Base-by-base conservation (phyloP, 225 moss, liverwort and hornwort genomes). In the Neckera pumila region DNA sequence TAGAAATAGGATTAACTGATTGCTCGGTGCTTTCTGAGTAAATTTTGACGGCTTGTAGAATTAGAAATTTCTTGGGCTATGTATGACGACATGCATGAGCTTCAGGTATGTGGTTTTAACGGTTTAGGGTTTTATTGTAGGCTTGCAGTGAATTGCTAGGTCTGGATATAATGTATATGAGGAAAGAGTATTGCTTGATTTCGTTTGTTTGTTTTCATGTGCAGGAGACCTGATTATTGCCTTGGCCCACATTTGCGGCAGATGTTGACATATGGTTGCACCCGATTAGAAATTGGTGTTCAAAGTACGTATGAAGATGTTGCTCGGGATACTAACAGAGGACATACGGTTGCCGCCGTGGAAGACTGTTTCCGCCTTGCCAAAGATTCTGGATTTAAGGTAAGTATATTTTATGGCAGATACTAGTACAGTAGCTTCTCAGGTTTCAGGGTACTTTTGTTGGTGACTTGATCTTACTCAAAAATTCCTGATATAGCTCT, bases 261-360 rank as follows among this genome's bases (percentile, higher is more conserved):
- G 90, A 99, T 99, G 99, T 89, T 99, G 88, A 88, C 95, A 12
- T 99, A 99, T 84, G 99, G 99, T 84, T 99, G 99, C 92, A 99
- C 99, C 75, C 97, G 99, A 82, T 90, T 99, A 86, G 99, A 99
- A 93, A 97, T 99, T 49, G 99, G 99, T 87, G 99, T 99, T 82
- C 99, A 99, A 89, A 99, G 99, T 86, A 99, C 97, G 15, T 99
- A 99, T 77, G 99, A 99, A 92, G 99, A 99, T 89, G 99, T 99
- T 79, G 99, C 99, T 79, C 94, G 97, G 85, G 99, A 99, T 83
- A 99, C 99, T 57, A 99, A 99, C 89, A 96, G 99, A 79, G 99
- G 99, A 40, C 99, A 99, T 85, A 99, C 99, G 69, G 99, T 99
- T 89, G 96, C 94, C 53, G 97, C 99, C 67, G 99, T 99, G 63